Base-by-base conservation (phyloP, 768 basidiomycete genomes). In the Epithele typhae region DNA sequence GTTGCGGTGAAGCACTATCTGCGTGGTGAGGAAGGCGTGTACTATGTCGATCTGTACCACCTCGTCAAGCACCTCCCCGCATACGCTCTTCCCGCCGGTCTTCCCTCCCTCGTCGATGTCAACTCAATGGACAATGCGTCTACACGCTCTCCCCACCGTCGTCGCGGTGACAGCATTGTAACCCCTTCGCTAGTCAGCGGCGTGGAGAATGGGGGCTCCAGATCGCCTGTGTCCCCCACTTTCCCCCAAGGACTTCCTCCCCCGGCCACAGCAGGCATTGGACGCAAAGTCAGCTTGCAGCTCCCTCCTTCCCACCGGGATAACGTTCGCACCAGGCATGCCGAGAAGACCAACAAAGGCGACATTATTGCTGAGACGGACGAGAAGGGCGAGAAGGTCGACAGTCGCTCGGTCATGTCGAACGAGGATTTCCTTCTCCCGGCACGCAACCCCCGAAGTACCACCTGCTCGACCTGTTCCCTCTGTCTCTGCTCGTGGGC, bases 11-110 rank as follows among this genome's bases (percentile, higher is more conserved):
- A 86, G 61, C 84, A 85, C 59, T 87, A 85, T 58, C 65, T 84
- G 15, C 72, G 84, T 33, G 82, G 81, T 5, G 73, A 74, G 58
- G 72, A 73, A 45, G 61, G 58, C 38, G 65, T 61, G 50, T 59
- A 54, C 52, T 69, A 59, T 45, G 63, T 56, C 46, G 82, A 86
- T 59, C 64, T 86, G 14, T 85, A 82, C 64, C 75, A 82, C 51
- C 75, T 82, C 36, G 78, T 84, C 59, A 87, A 84, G 59, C 84
- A 79, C 60, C 73, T 88, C n/a, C 84, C 85, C 3, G 68, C 77
- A 10, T 84, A 82, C 53, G 72, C 75, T 1, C 62, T 82, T 4
- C 79, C 81, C 1, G 58, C 74, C 2, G 76, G 77, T 25, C 64
- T 77, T 44, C 77, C 68, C 27, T 72, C 71, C 24, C 50, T 49